Evolutionary conservation across 2,329 filamentous ascomycete genomes (phyloP).

Genomic region (Arthrobotrys pseudoclavata): DNA sequence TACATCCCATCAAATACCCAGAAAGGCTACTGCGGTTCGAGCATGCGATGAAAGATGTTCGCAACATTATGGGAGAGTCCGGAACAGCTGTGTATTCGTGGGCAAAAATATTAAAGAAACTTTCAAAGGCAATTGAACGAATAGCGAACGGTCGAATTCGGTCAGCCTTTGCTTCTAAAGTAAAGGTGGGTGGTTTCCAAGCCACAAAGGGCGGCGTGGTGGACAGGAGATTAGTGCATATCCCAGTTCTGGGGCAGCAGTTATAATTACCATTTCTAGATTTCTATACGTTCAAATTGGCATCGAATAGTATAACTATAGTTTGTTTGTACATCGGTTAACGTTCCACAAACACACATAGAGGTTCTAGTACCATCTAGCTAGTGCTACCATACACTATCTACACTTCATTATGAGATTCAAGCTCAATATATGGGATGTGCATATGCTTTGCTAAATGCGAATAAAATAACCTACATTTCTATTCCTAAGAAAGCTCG

Average conservation of each 20-base stretch:
- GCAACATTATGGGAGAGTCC: conserved; percentile 3
- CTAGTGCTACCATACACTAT: too few relatives aligned
- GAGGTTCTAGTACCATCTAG: too few relatives aligned
- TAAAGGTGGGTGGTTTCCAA: background rate
- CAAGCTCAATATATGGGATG: too few relatives aligned
- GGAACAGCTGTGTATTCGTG: background rate
- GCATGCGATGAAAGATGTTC: background rate
- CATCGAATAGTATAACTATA: too few relatives aligned
- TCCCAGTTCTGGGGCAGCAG: background rate
- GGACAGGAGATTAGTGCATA: background rate
- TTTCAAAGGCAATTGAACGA: conserved; percentile 11
- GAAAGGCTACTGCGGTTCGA: conserved; percentile 14
- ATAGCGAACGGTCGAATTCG: conserved; percentile 14
- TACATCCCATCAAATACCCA: conserved; percentile 26
- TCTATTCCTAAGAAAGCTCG: too few relatives aligned
- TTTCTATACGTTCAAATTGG: too few relatives aligned
- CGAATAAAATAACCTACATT: too few relatives aligned
- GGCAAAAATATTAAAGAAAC: background rate
- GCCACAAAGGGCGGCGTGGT: background rate
- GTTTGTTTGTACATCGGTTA: background rate
- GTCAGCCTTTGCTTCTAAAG: background rate
- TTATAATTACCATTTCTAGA: background rate
- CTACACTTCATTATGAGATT: too few relatives aligned
- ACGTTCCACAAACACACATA: background rate
- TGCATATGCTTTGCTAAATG: too few relatives aligned